Base-by-base conservation (phyloP, 495 filamentous ascomycete species). In the Podospora conica region DNA sequence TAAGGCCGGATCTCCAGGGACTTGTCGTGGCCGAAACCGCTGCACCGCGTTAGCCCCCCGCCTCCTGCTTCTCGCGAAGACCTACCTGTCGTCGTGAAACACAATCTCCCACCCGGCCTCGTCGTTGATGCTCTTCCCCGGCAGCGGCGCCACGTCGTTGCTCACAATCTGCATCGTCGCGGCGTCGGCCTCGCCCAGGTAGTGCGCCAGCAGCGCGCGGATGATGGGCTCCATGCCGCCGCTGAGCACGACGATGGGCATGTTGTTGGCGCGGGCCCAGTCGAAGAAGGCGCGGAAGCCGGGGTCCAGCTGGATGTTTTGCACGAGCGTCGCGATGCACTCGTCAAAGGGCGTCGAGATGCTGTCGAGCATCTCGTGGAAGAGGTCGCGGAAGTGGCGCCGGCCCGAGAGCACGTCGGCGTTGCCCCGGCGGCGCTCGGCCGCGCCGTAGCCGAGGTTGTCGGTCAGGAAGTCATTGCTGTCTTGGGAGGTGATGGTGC, bases 391-490 rank as follows among this genome's bases (percentile, higher is more conserved):
- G 80, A 98, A 98, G 54, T 83, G 82, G 60, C 84, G 79, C 10
- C 80, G 84, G 64, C 82, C 84, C 22, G 86, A 77, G 9, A 97
- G 85, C 20, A 92, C 88, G 69, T 90, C 90, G 40, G 83, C 67
- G 78, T 93, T 96, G 60, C 84, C 82, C 73, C 86, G 74, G 56
- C 78, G 80, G 58, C 94, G 90, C 53, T 84, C 84, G 65, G 82
- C 83, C 7, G 75, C 67, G 56, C 94, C 94, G 71, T 85, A 96
- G 61, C 94, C 95, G 23, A 96, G 83, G 77, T 92, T 96, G 80
- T 98, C 95, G 60, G 93, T 97, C 80, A 97, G 82, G 78, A 83
- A 95, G 81, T 97, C 93, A 82, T 98, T 97, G 85, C 89, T 94
- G 79, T 97, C 92, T 69, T 90, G 84, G 64, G 90, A 80, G 29